A percentile compares a stretch with the other conserved stretches of the same genome.
Evolutionary conservation across 2,329 filamentous ascomycete species (phyloP).

Genomic region (Fusarium zealandicum): DNA sequence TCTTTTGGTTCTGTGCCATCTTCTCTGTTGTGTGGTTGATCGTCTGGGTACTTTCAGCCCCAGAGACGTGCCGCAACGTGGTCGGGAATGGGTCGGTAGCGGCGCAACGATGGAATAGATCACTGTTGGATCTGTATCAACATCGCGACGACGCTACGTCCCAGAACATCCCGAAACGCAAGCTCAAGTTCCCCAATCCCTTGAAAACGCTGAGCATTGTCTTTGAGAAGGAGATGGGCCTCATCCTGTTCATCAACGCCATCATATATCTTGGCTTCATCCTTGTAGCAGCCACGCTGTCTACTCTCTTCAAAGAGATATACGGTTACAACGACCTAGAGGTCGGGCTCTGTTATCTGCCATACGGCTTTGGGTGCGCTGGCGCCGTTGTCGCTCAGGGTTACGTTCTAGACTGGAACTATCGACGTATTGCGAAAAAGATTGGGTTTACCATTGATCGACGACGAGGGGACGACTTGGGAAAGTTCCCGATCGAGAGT

Average conservation of each 20-base stretch:
- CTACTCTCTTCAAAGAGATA: constrained; percentile 58
- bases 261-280: constrained; percentile 65
- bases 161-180: constrained; percentile 47
- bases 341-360: constrained; percentile 62
- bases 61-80: constrained; percentile 65
- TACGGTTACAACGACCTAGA: constrained; percentile 60
- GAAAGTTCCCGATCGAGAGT: constrained; percentile 61
- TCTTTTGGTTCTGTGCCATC: constrained; percentile 75
- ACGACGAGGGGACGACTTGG: constrained; percentile 61
- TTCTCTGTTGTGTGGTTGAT: constrained; percentile 58
- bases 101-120: constrained; percentile 65
- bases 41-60: constrained; percentile 63
- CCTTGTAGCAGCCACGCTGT: constrained; percentile 59
- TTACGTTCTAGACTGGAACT: constrained; percentile 71
- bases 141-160: constrained; percentile 47
- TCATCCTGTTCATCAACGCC: constrained; percentile 61
- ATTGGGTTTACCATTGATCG: constrained; percentile 67
- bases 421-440: constrained; percentile 68
- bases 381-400: constrained; percentile 62
- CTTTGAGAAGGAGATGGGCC: constrained; percentile 64
- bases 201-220: constrained; percentile 61
- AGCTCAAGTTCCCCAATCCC: constrained; percentile 63
- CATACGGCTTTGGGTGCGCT: constrained; percentile 60
- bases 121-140: constrained; percentile 58
- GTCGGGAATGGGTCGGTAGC: constrained; percentile 70